These are phyloP conservation scores for Cystobasidium ongulense DNA, from an alignment of 768 basidiomycete genomes.

Conservation along the genomic window DNA sequence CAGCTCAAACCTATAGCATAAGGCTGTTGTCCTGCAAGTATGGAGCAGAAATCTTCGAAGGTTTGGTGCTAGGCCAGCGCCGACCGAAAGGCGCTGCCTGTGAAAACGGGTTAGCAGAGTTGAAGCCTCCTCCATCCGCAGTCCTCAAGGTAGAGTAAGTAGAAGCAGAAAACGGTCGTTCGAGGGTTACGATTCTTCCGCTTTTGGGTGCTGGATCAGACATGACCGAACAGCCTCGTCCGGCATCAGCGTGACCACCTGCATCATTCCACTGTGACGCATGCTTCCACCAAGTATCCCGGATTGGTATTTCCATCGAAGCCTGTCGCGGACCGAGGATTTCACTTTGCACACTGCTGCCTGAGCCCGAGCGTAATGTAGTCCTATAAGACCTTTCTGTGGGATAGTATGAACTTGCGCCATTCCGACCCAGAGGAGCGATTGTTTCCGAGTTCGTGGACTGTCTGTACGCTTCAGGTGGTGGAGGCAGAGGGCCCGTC, in stretches of 20 bases:
- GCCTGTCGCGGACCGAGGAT: not conserved
- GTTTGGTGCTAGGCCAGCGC: not conserved
- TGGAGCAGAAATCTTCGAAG: constrained; percentile 15
- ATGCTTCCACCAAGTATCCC: constrained; percentile 27
- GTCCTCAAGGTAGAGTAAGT: constrained; percentile 11
- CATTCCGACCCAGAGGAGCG: not conserved
- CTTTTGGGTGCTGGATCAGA: not conserved
- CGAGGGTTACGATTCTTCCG: not conserved
- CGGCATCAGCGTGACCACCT: not conserved
- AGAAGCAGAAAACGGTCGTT: constrained; percentile 21
- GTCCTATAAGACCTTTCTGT: not conserved
- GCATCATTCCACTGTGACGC: constrained; percentile 14
- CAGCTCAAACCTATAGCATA: not conserved
- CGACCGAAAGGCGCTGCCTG: not conserved
- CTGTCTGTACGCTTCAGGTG: not conserved
- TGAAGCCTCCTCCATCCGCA: not conserved
- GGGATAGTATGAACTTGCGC: not conserved
- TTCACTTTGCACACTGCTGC: constrained; percentile 23
- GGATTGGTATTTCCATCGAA: not conserved
- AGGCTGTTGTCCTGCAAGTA: constrained; percentile 25
- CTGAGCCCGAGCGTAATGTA: constrained; percentile 10
- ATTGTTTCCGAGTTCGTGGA: not conserved
- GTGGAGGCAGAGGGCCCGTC: not conserved
- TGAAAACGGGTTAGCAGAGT: not conserved
- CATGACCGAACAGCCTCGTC: not conserved